A percentile compares a stretch with the other conserved stretches of the same genome.
These are phyloP conservation scores for Mucuna pruriens DNA, from an alignment of 306 rosid genomes.

Conservation along the genomic window DNA sequence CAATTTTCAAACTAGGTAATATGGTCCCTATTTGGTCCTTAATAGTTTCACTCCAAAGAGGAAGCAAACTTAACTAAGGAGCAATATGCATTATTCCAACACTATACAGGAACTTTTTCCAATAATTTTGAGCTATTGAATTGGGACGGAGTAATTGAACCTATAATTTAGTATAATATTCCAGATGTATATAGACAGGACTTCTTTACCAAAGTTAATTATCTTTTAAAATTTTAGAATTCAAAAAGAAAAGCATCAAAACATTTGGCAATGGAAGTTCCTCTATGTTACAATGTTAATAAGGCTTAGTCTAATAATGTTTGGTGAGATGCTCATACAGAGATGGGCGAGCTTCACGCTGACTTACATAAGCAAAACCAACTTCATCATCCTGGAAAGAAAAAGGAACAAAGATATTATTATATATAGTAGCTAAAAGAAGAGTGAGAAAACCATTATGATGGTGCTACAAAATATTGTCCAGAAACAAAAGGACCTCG, in stretches of 20 bases:
- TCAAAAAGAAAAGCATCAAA: slow-evolving; percentile 21
- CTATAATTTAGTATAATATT: slow-evolving; percentile 18
- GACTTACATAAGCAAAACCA: slow-evolving; percentile 94
- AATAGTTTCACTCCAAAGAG: slow-evolving; percentile 11
- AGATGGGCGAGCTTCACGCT: slow-evolving; percentile 89
- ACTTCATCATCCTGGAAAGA: slow-evolving; percentile 79
- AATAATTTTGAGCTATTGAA: not conserved
- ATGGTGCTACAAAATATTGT: slow-evolving; percentile 28
- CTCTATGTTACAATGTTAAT: not conserved
- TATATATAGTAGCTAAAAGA: slow-evolving; percentile 17
- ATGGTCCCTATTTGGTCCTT: slow-evolving; percentile 9
- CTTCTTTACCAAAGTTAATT: slow-evolving; percentile 4
- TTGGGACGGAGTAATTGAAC: not conserved
- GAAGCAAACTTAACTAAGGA: slow-evolving; percentile 23
- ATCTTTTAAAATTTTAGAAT: slow-evolving; percentile 23
- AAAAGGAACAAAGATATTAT: slow-evolving; percentile 9
- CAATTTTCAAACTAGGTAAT: not conserved
- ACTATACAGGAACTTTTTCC: not conserved
- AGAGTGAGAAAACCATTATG: slow-evolving; percentile 25
- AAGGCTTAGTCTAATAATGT: slow-evolving; percentile 33
- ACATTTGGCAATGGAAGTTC: slow-evolving; percentile 6
- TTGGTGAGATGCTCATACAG: slow-evolving; percentile 71
- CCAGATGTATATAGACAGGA: not conserved
- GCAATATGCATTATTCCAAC: not conserved
- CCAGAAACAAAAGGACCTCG: slow-evolving; percentile 52